These are phyloP conservation scores for Coprinopsis strossmayeri DNA, from an alignment of 768 basidiomycete genomes.

Conservation along the genomic window DNA sequence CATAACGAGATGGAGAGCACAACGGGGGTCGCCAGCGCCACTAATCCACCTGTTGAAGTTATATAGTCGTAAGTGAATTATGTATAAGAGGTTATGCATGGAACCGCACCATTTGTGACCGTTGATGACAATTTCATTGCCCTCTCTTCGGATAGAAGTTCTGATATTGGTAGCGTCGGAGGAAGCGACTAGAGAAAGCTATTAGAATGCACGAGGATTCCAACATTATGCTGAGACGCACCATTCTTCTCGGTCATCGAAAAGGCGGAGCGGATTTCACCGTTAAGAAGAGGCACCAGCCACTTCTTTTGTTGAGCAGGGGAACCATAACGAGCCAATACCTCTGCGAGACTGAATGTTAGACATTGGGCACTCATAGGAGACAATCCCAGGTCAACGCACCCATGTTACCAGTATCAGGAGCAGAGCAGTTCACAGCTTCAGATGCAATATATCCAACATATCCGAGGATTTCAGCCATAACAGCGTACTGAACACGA, in stretches of 20 bases:
- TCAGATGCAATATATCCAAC: constrained; percentile 79
- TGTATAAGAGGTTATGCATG: background rate
- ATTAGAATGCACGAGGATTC: background rate
- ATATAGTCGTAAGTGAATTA: background rate
- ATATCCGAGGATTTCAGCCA: constrained; percentile 93
- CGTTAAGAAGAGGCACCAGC: constrained; percentile 82
- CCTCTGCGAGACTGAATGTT: constrained; percentile 54
- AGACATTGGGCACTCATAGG: background rate
- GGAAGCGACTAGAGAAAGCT: constrained; percentile 58
- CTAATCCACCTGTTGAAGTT: constrained; percentile 78
- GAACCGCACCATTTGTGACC: constrained; percentile 85
- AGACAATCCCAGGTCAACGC: constrained; percentile 15
- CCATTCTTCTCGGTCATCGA: constrained; percentile 96
- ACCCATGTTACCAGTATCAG: constrained; percentile 99
- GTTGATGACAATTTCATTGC: constrained; percentile 85
- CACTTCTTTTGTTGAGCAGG: constrained; percentile 88
- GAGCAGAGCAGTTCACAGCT: constrained; percentile 89
- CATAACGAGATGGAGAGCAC: constrained; percentile 86
- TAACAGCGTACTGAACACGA: constrained; percentile 75
- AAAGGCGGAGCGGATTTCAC: constrained; percentile 91
- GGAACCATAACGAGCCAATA: constrained; percentile 90
- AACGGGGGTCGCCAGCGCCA: constrained; percentile 91
- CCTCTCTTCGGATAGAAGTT: constrained; percentile 78
- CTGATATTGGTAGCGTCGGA: constrained; percentile 95
- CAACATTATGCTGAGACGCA: constrained; percentile 20